Conservation (phyloP, 306 rosid species). For the Vigna unguiculata region DNA sequence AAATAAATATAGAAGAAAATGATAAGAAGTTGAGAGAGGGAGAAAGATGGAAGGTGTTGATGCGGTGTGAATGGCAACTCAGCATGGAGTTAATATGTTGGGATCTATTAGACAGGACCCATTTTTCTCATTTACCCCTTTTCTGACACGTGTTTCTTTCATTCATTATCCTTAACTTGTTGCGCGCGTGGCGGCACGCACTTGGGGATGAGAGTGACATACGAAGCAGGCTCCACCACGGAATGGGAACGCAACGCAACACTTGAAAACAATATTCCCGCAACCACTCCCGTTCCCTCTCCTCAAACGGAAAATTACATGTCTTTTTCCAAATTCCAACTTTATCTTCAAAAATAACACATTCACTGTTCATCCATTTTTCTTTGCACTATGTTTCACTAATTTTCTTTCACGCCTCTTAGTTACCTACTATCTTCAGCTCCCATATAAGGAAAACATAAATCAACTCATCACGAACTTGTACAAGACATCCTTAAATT, state of each 20-base stretch:
- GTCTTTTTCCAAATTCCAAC: conserved; percentile 6
- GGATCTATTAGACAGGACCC: conserved; percentile 77
- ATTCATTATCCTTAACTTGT: conserved; percentile 17
- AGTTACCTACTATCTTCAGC: too few relatives aligned
- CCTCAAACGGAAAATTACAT: conserved; percentile 14
- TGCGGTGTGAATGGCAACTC: conserved; percentile 24
- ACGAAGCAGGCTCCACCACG: background rate
- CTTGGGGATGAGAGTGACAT: background rate
- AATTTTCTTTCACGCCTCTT: too few relatives aligned
- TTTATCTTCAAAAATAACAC: background rate
- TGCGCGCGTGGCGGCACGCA: conserved; percentile 25
- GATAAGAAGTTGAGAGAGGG: too few relatives aligned
- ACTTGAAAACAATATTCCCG: background rate
- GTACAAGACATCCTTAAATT: background rate
- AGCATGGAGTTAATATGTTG: conserved; percentile 47
- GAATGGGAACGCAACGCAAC: conserved; percentile 24
- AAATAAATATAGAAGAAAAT: too few relatives aligned
- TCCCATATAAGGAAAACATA: background rate
- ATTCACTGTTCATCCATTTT: too few relatives aligned
- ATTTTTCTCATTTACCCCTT: conserved; percentile 30
- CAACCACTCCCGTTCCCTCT: background rate
- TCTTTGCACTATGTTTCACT: too few relatives aligned
- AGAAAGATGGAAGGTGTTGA: too few relatives aligned
- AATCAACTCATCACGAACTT: background rate
- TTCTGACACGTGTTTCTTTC: conserved; percentile 29